phyloP scores from a whole-genome alignment of 2,329 filamentous ascomycete genomes.

The Diaporthe ilicicola region DNA sequence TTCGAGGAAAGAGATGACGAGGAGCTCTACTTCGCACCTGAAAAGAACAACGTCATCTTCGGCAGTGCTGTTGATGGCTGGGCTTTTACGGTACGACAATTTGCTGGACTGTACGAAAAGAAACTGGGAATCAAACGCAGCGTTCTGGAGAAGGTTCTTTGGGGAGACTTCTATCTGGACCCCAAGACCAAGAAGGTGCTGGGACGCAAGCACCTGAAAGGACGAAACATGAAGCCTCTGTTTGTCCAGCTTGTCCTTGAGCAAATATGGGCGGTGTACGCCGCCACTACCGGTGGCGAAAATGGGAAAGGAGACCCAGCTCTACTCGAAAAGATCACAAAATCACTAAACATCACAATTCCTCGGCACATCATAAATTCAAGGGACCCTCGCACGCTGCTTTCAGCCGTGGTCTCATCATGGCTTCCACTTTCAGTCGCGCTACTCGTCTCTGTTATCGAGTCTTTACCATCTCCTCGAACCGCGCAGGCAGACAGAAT shows the following conservation, averaged over 20 bases:
- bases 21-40: constrained; percentile 96
- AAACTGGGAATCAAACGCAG: constrained; percentile 94
- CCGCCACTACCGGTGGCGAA: constrained; percentile 84
- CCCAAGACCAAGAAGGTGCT: constrained; percentile 96
- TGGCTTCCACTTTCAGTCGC: constrained; percentile 96
- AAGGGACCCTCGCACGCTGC: constrained; percentile 81
- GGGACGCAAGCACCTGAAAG: constrained; percentile 90
- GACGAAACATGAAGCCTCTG: constrained; percentile 90
- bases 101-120: constrained; percentile 92
- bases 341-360: constrained; percentile 84
- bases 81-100: constrained; percentile 97
- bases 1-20: constrained; percentile 96
- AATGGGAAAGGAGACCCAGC: constrained; percentile 83
- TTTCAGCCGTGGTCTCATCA: constrained; percentile 85
- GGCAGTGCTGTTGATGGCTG: constrained; percentile 98
- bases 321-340: constrained; percentile 92
- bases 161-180: constrained; percentile 96
- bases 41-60: constrained; percentile 99
- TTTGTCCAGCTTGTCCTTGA: constrained; percentile 97
- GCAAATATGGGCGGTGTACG: constrained; percentile 95
- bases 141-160: constrained; percentile 90
- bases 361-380: constrained; percentile 86
- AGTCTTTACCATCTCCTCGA: constrained; percentile 87
- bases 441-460: constrained; percentile 90
- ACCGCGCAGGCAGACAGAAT: constrained; percentile 82